Percentiles rank a stretch among this genome's conserved stretches.
Conservation (phyloP, 2,329 filamentous ascomycete genomes). For the Talaromyces amestolkiae region DNA sequence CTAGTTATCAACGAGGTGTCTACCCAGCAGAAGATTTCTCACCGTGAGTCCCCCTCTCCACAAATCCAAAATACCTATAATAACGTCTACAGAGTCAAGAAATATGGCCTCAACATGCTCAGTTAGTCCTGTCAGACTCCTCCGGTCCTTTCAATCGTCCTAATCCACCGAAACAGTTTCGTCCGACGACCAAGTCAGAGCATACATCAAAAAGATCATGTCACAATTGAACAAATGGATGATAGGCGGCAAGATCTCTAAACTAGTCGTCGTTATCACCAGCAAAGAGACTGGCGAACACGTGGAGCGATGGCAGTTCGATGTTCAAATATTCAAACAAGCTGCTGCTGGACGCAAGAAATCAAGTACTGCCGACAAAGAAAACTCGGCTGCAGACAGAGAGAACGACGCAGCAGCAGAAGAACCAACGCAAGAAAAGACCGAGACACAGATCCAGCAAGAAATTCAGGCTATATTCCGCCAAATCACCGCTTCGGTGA, state of each 20-base stretch:
- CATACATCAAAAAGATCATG: constrained; percentile 99
- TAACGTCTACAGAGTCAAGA: constrained; percentile 67
- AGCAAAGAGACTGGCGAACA: constrained; percentile 96
- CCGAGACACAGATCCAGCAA: constrained; percentile 87
- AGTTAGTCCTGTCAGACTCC: constrained; percentile 46
- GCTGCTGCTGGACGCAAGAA: constrained; percentile 53
- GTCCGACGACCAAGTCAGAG: constrained; percentile 95
- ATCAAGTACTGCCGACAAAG: constrained; percentile 38
- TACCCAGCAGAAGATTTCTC: constrained; percentile 96
- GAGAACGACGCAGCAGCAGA: constrained; percentile 33
- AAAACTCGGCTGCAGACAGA: constrained; percentile 56
- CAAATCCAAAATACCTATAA: background rate
- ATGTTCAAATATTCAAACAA: constrained; percentile 60
- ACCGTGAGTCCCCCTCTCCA: constrained; percentile 57
- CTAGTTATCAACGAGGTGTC: constrained; percentile 75
- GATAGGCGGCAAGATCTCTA: constrained; percentile 93
- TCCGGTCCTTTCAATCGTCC: constrained; percentile 13
- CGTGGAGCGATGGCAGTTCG: constrained; percentile 97
- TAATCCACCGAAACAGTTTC: constrained; percentile 61
- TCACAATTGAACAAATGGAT: constrained; percentile 97
- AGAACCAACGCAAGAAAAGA: constrained; percentile 62
- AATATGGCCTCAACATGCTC: constrained; percentile 98
- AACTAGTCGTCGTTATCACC: constrained; percentile 93
- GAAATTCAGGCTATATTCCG: constrained; percentile 97
- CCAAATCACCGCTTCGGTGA: constrained; percentile 96